phyloP scores from a whole-genome alignment of 2,329 filamentous ascomycete species.

The Phoma herbarum region DNA sequence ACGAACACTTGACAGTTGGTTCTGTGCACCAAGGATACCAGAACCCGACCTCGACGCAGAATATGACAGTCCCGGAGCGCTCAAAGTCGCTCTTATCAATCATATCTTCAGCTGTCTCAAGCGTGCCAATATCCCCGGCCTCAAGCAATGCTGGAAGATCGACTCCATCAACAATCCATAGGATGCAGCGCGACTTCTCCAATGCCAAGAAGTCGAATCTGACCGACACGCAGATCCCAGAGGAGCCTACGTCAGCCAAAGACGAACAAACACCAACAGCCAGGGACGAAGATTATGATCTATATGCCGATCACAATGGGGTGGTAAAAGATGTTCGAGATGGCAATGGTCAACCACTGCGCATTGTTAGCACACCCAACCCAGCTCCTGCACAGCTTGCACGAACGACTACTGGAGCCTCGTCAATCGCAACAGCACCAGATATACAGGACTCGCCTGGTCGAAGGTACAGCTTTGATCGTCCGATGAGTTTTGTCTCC shows the following conservation, averaged over 20 bases:
- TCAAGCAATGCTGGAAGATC: slow-evolving; percentile 42
- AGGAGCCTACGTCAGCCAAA: slow-evolving; percentile 31
- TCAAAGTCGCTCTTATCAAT: slow-evolving; percentile 49
- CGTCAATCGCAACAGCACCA: slow-evolving; percentile 13
- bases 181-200: slow-evolving; percentile 37
- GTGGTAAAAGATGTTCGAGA: slow-evolving; percentile 47
- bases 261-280: slow-evolving; percentile 27
- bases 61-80: slow-evolving; percentile 36
- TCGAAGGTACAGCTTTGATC: slow-evolving; percentile 42
- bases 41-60: slow-evolving; percentile 20
- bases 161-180: slow-evolving; percentile 41
- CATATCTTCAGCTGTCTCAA: slow-evolving; percentile 49
- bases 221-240: slow-evolving; percentile 35
- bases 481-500: slow-evolving; percentile 51
- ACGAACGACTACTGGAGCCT: slow-evolving; percentile 11
- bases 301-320: slow-evolving; percentile 51
- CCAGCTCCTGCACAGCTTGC: slow-evolving; percentile 16
- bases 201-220: slow-evolving; percentile 31
- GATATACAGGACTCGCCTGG: slow-evolving; percentile 31
- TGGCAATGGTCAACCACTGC: slow-evolving; percentile 41
- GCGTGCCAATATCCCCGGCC: slow-evolving; percentile 40
- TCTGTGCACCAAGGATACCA: slow-evolving; percentile 26
- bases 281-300: slow-evolving; percentile 44
- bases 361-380: slow-evolving; percentile 20
- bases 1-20: slow-evolving; percentile 16